Conservation (phyloP, 106 monocot genomes). For the Narthecium ossifragum region DNA sequence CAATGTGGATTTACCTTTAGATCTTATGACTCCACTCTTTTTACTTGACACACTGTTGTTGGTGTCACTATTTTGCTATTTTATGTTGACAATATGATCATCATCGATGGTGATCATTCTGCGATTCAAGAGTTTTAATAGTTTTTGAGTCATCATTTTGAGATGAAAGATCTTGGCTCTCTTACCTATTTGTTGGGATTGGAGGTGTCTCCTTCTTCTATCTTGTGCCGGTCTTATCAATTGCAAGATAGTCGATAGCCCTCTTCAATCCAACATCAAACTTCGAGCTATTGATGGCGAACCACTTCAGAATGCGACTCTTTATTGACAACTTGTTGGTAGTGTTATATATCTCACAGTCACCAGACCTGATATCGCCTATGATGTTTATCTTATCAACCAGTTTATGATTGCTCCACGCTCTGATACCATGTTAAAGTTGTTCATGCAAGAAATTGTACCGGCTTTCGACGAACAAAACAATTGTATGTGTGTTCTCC, state of each 20-base stretch:
- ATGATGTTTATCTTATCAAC: not conserved
- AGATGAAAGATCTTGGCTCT: not conserved
- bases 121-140: not conserved
- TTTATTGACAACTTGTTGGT: not conserved
- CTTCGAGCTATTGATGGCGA: not conserved
- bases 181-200: not conserved
- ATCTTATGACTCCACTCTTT: not conserved
- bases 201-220: not conserved
- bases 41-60: not conserved
- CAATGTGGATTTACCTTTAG: too few species aligned
- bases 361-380: conserved; percentile 1
- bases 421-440: too few species aligned
- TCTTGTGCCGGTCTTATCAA: not conserved
- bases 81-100: not conserved
- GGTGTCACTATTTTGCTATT: not conserved
- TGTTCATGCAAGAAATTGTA: too few species aligned
- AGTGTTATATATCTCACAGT: not conserved
- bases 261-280: not conserved
- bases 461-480: too few species aligned
- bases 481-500: too few species aligned
- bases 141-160: not conserved
- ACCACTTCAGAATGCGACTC: not conserved
- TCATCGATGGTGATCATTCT: not conserved
- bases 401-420: not conserved
- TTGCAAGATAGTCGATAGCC: not conserved